Evolutionary conservation across 306 rosid genomes (phyloP), one percentile per base, ranked within the genome.

Genomic region (Cotoneaster glaucophyllus): DNA sequence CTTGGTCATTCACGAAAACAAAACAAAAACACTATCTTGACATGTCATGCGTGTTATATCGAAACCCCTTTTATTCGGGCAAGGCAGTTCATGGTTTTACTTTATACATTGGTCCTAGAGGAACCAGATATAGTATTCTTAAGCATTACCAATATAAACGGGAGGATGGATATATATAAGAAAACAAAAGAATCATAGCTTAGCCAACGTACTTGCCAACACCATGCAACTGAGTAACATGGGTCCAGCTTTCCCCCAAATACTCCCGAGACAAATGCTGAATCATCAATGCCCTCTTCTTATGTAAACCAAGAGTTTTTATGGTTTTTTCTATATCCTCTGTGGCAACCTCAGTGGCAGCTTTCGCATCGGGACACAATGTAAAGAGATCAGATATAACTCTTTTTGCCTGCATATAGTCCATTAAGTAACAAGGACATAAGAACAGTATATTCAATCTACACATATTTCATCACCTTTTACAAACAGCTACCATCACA

Each of bases 161-260:
- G 31, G 29, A 69, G 48, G 44, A 26, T 17, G 69, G 62, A 50
- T 62, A 61, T 11, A 13, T 11, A 59, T 18, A 28, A 39, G 41
- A 44, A 58, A 52, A 64, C 17, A 70, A 63, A 26, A 19, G 28
- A 61, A 34, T 31, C 15, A 25, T 64, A 71, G 73, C 39, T 53
- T 67, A 37, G 81, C 52, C 19, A 62, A 59, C 73, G 58, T 88
- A 89, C 97, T 86, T 92, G 85, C 96, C 97, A 77, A 92, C 86
- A n/a, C 93, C 91, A 54, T 79, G 87, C 78, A 92, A 78, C 63
- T 88, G 78, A 73, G 97, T 87, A n/a, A 88, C 97, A 58, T 90
- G 85, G 32, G 87, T 92, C 97, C 96, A 92, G 54, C 70, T 77
- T 31, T 77, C 88, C 39, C 75, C 67, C 81, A 92, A 69, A 82